phyloP scores from a whole-genome alignment of 2,329 filamentous ascomycete genomes.

The Cladosporium velox region DNA sequence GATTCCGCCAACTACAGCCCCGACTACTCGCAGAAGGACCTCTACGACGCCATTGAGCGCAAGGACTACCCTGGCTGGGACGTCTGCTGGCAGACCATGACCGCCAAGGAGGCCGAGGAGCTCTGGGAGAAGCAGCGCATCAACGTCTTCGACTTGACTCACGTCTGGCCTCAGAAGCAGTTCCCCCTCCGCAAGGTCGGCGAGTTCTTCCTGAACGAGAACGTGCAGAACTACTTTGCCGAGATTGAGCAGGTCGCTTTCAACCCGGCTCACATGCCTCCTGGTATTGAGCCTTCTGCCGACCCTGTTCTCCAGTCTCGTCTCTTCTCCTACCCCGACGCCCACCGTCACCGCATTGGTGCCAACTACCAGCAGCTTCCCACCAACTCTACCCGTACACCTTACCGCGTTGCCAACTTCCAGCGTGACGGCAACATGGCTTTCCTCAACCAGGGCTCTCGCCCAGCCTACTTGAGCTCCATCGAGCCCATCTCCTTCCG shows the following conservation, averaged over 20 bases:
- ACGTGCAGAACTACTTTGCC: conserved; percentile 62
- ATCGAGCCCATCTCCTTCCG: conserved; percentile 55
- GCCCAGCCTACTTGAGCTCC: conserved; percentile 59
- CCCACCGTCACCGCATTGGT: conserved; percentile 59
- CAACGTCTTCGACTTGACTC: conserved; percentile 57
- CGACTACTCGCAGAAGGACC: conserved; percentile 56
- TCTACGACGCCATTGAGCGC: conserved; percentile 55
- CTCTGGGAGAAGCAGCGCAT: conserved; percentile 56
- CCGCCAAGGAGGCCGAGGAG: conserved; percentile 53
- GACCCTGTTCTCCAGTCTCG: conserved; percentile 70
- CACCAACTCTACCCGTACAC: conserved; percentile 55
- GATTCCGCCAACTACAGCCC: conserved; percentile 54
- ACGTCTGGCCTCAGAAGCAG: conserved; percentile 56
- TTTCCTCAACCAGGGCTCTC: conserved; percentile 63
- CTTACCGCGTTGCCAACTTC: conserved; percentile 63
- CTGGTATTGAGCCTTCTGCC: conserved; percentile 68
- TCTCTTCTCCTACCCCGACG: conserved; percentile 71
- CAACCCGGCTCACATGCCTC: conserved; percentile 66
- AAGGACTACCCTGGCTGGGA: conserved; percentile 57
- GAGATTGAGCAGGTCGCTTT: conserved; percentile 72
- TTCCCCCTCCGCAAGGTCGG: conserved; percentile 57
- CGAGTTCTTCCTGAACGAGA: conserved; percentile 56
- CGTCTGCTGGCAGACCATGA: conserved; percentile 55
- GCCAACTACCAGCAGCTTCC: conserved; percentile 62
- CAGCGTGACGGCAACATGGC: conserved; percentile 74